Conservation (phyloP, 148 eudicot genomes). For the Rhododendron kiyosumense region DNA sequence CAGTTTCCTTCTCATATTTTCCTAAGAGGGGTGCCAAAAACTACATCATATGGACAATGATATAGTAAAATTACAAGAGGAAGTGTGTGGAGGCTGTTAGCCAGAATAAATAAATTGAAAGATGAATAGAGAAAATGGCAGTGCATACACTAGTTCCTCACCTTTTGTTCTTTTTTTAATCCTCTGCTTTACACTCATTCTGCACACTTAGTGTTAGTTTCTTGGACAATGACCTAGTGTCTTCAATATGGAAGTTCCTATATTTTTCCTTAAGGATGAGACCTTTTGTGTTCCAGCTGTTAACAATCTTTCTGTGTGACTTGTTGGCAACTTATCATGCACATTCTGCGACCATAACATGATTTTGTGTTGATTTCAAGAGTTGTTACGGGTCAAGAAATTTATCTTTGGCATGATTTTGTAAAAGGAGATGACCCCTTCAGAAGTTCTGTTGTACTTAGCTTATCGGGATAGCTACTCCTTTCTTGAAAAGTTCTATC, state of each 20-base stretch:
- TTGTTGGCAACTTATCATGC: background rate
- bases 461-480: background rate
- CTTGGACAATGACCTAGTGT: background rate
- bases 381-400: background rate
- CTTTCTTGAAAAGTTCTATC: background rate
- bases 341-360: background rate
- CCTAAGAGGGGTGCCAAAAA: background rate
- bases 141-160: background rate
- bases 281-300: background rate
- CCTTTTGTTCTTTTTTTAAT: background rate
- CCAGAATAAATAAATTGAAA: background rate
- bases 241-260: background rate
- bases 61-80: background rate
- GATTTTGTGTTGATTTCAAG: background rate
- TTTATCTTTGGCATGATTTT: background rate
- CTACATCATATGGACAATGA: background rate
- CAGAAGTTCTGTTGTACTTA: background rate
- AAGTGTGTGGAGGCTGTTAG: background rate
- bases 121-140: background rate
- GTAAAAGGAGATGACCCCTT: background rate
- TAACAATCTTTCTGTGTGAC: background rate
- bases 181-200: background rate
- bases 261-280: background rate
- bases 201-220: background rate
- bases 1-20: background rate